Evolutionary conservation across 306 rosid genomes (phyloP).

Genomic region (Begonia fuchsioides): DNA sequence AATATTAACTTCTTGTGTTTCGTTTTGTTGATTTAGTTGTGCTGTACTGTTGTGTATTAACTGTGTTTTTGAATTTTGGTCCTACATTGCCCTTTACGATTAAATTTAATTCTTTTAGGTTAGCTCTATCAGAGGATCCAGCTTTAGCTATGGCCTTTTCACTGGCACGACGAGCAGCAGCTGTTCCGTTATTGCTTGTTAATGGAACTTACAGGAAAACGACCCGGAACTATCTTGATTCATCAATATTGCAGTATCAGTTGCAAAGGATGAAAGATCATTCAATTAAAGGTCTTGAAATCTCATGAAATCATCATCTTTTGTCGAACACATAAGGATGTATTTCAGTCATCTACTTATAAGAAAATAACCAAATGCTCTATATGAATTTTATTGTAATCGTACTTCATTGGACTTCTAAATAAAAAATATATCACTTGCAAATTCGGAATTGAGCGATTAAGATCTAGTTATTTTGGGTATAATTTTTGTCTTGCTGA

Average conservation of each 20-base stretch:
- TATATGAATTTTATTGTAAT: too few relatives aligned
- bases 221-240: slow-evolving; percentile 72
- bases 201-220: slow-evolving; percentile 94
- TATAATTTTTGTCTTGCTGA: too few relatives aligned
- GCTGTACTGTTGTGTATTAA: not conserved
- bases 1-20: not conserved
- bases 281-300: slow-evolving; percentile 53
- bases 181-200: slow-evolving; percentile 83
- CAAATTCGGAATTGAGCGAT: too few relatives aligned
- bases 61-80: not conserved
- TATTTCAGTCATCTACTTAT: too few relatives aligned
- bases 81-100: not conserved
- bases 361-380: too few relatives aligned
- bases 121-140: slow-evolving; percentile 87
- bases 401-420: too few relatives aligned
- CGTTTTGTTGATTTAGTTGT: not conserved
- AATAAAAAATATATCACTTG: too few relatives aligned
- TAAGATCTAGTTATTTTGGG: too few relatives aligned
- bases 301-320: not conserved
- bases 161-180: slow-evolving; percentile 88
- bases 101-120: slow-evolving; percentile 20
- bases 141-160: slow-evolving; percentile 98
- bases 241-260: slow-evolving; percentile 87
- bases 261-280: slow-evolving; percentile 85
- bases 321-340: too few relatives aligned